phyloP scores from a whole-genome alignment of 2,329 filamentous ascomycete genomes.

The Epichloe sp. region DNA sequence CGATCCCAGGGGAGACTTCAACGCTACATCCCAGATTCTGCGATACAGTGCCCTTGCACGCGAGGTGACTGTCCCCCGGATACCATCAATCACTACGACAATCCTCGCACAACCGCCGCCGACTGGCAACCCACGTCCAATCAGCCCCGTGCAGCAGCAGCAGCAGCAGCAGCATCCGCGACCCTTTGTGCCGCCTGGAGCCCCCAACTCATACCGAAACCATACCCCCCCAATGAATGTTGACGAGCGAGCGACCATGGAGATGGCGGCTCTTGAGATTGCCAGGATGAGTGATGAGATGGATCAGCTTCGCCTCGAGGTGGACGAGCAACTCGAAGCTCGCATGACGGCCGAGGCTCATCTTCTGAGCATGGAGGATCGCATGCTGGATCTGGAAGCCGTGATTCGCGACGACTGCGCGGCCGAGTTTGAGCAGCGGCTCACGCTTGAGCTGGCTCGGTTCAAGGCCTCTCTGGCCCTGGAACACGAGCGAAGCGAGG shows the following conservation, averaged over 20 bases:
- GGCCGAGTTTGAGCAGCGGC: slow-evolving; percentile 66
- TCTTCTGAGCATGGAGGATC: slow-evolving; percentile 55
- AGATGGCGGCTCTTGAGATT: slow-evolving; percentile 70
- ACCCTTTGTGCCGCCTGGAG: slow-evolving; percentile 28
- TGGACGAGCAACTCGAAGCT: slow-evolving; percentile 57
- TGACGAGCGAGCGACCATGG: slow-evolving; percentile 58
- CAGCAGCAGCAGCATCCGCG: slow-evolving; percentile 17
- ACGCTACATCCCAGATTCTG: slow-evolving; percentile 90
- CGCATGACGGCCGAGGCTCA: slow-evolving; percentile 61
- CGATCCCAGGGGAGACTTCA: slow-evolving; percentile 91
- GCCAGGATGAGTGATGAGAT: slow-evolving; percentile 59
- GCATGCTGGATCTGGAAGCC: slow-evolving; percentile 58
- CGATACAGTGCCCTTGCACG: slow-evolving; percentile 86
- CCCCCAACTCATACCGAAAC: slow-evolving; percentile 21
- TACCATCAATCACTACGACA: slow-evolving; percentile 68
- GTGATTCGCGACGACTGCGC: slow-evolving; percentile 82
- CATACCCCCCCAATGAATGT: slow-evolving; percentile 25
- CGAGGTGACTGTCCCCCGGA: slow-evolving; percentile 76
- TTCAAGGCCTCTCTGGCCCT: slow-evolving; percentile 70
- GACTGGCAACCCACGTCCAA: slow-evolving; percentile 11
- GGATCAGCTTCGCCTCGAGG: slow-evolving; percentile 56
- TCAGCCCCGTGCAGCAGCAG: slow-evolving; percentile 16
- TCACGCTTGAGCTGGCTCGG: slow-evolving; percentile 62
- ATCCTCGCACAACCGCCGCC: slow-evolving; percentile 34
- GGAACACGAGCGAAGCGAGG: slow-evolving; percentile 68